These are phyloP conservation scores for Hymenoscyphus fraxineus DNA, from an alignment of 2,329 filamentous ascomycete species.

Conservation along the genomic window DNA sequence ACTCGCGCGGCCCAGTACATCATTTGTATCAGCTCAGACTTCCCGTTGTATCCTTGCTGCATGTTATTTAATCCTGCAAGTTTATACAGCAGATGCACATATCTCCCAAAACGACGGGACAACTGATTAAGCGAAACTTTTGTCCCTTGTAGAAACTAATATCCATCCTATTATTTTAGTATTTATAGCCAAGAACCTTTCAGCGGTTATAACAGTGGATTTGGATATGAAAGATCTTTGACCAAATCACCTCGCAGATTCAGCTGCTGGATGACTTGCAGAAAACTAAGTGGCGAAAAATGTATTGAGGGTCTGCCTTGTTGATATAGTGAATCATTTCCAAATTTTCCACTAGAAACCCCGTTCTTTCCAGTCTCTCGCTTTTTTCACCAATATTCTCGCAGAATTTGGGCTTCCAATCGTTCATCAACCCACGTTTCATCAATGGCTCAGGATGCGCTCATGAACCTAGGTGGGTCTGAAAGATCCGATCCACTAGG, in stretches of 20 bases:
- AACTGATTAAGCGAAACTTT: not conserved
- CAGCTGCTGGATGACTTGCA: not conserved
- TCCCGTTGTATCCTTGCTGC: not conserved
- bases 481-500: not conserved
- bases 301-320: not conserved
- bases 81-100: not conserved
- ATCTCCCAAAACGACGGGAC: not conserved
- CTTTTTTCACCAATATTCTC: not conserved
- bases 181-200: not conserved
- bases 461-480: not conserved
- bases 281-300: not conserved
- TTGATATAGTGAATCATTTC: not conserved
- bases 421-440: not conserved
- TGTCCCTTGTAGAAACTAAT: not conserved
- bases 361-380: not conserved
- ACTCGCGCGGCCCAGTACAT: not conserved
- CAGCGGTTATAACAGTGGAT: not conserved
- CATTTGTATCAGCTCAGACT: not conserved
- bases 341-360: not conserved
- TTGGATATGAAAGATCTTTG: constrained; percentile 1
- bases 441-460: not conserved
- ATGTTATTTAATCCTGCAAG: not conserved
- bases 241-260: not conserved
- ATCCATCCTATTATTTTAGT: not conserved
- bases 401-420: not conserved